Evolutionary conservation across 345 rosid genomes (phyloP).

Genomic region (Kernera saxatilis): DNA sequence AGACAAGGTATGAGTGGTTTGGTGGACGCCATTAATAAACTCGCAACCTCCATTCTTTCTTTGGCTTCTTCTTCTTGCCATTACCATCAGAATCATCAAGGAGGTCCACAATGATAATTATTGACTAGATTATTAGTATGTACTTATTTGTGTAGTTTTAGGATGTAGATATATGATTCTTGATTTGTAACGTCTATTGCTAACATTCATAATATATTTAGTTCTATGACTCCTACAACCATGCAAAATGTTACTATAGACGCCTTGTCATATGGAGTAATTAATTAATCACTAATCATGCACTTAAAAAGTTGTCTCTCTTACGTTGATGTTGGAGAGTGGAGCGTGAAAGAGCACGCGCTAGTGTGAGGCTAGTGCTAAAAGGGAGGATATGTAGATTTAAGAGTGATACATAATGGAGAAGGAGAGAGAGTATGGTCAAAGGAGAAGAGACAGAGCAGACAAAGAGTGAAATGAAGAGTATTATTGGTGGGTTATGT

Average conservation of each 20-base stretch:
- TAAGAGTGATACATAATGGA: neutral
- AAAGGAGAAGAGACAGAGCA: neutral
- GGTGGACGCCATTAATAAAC: conserved; percentile 65
- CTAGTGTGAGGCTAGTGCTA: neutral
- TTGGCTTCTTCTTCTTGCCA: conserved; percentile 38
- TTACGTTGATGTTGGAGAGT: neutral
- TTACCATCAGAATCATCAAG: conserved; percentile 5
- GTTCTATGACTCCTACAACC: neutral
- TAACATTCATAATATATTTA: neutral
- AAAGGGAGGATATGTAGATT: neutral
- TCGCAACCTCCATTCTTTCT: conserved; percentile 60
- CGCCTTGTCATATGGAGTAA: neutral
- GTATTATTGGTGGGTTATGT: conserved; percentile 6
- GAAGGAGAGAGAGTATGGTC: neutral
- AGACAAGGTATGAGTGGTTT: conserved; percentile 46
- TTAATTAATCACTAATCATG: neutral
- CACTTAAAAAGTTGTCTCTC: neutral
- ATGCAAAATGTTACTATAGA: neutral
- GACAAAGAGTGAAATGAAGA: neutral
- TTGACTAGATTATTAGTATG: neutral
- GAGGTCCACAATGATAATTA: neutral
- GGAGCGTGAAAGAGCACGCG: neutral
- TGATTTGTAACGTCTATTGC: neutral
- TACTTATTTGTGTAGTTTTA: neutral
- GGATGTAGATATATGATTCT: neutral